Evolutionary conservation across 352 stramenopile genomes (phyloP).

Genomic region (Pythium vanterpoolii): DNA sequence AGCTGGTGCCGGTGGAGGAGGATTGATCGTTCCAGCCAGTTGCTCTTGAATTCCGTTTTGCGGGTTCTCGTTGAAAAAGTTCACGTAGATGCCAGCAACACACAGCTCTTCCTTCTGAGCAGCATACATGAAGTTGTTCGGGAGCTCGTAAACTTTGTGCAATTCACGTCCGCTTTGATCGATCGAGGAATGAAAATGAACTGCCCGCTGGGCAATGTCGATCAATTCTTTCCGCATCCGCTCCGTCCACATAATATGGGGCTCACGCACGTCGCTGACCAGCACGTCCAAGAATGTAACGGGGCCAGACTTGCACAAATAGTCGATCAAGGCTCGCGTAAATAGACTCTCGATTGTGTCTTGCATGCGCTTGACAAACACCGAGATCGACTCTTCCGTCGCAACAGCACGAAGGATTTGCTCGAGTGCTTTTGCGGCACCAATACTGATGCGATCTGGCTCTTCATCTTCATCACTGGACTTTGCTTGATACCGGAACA

Average conservation of each 20-base stretch:
- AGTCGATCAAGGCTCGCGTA: constrained; percentile 71
- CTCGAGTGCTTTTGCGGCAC: constrained; percentile 67
- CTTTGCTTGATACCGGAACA: constrained; percentile 57
- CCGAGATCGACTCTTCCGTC: constrained; percentile 66
- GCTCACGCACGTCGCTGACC: constrained; percentile 66
- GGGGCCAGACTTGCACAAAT: constrained; percentile 54
- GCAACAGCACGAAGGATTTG: constrained; percentile 65
- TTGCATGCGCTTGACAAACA: constrained; percentile 81
- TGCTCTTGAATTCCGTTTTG: constrained; percentile 69
- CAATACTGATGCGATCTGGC: constrained; percentile 65
- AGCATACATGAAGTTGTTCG: constrained; percentile 70
- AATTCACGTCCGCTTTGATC: constrained; percentile 52
- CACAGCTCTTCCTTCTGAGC: constrained; percentile 83
- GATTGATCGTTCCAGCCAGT: constrained; percentile 68
- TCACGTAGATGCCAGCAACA: constrained; percentile 85
- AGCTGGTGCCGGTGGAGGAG: constrained; percentile 14
- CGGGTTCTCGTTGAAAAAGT: constrained; percentile 87
- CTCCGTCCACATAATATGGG: constrained; percentile 86
- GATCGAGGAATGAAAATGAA: constrained; percentile 66
- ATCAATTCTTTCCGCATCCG: constrained; percentile 79
- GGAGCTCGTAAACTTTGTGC: constrained; percentile 76
- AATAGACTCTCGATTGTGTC: constrained; percentile 83
- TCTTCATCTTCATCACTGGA: constrained; percentile 27
- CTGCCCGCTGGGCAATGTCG: constrained; percentile 55
- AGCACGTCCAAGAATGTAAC: constrained; percentile 72